phyloP scores from a whole-genome alignment of 768 basidiomycete species.

The Leccinellum luteum region DNA sequence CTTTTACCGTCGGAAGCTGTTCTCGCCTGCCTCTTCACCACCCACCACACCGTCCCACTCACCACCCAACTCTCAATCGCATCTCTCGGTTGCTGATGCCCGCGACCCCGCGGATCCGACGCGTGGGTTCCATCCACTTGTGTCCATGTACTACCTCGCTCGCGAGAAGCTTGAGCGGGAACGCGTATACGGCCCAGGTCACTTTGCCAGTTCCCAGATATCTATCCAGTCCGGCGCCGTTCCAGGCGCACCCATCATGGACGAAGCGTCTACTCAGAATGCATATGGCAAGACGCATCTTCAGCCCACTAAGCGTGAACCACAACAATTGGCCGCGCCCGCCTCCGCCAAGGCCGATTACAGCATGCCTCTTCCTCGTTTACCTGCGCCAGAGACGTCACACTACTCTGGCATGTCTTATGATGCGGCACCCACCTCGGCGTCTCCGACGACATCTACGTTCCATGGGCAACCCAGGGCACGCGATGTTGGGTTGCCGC shows the following conservation, averaged over 20 bases:
- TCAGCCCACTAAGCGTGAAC: conserved; percentile 33
- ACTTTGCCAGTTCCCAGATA: conserved; percentile 90
- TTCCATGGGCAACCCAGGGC: conserved; percentile 66
- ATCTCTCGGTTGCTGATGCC: conserved; percentile 48
- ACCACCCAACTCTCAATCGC: conserved; percentile 57
- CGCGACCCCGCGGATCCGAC: conserved; percentile 76
- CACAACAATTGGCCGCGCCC: conserved; percentile 20
- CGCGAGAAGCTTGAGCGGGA: conserved; percentile 96
- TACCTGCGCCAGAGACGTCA: conserved; percentile 77
- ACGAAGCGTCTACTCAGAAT: conserved; percentile 19
- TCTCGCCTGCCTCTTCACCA: conserved; percentile 52
- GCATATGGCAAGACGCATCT: conserved; percentile 30
- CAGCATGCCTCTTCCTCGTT: conserved; percentile 76
- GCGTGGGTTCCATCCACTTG: conserved; percentile 87
- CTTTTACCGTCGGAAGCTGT: conserved; percentile 88
- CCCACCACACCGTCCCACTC: conserved; percentile 56
- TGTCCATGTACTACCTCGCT: conserved; percentile 96
- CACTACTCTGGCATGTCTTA: conserved; percentile 85
- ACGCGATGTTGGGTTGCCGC: conserved; percentile 55
- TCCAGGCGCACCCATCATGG: conserved; percentile 13
- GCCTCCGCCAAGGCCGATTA: conserved; percentile 60
- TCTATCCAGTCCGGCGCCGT: conserved; percentile 44
- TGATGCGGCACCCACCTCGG: conserved; percentile 46
- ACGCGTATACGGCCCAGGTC: conserved; percentile 87
- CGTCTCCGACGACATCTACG: conserved; percentile 56